A percentile compares a stretch with the other conserved stretches of the same genome.
Evolutionary conservation across 2,329 filamentous ascomycete species (phyloP).

Genomic region (Trichoderma lentiforme): DNA sequence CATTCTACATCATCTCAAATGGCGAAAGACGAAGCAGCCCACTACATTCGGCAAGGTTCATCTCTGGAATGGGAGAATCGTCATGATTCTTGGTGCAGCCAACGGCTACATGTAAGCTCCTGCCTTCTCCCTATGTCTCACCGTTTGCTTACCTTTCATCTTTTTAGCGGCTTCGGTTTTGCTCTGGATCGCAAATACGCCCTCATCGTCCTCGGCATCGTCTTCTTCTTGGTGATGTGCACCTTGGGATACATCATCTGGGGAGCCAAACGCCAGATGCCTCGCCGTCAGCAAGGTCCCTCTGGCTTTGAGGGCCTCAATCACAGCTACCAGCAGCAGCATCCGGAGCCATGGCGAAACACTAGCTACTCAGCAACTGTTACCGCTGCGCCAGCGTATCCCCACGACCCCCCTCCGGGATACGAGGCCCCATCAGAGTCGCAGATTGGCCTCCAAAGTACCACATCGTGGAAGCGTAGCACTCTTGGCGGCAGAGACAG

Average conservation of each 20-base stretch:
- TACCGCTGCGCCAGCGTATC: conserved; percentile 22
- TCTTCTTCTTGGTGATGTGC: conserved; percentile 43
- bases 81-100: conserved; percentile 51
- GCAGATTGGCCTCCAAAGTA: conserved; percentile 29
- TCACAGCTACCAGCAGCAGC: conserved; percentile 27
- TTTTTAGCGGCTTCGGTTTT: conserved; percentile 52
- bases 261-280: conserved; percentile 27
- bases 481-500: conserved; percentile 28
- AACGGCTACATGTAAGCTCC: conserved; percentile 55
- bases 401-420: conserved; percentile 32
- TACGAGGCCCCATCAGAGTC: conserved; percentile 31
- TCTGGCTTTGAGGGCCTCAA: conserved; percentile 19
- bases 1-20: conserved; percentile 53
- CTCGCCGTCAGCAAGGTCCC: conserved; percentile 20
- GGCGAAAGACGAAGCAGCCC: conserved; percentile 46
- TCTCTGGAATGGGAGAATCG: conserved; percentile 53
- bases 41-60: conserved; percentile 53
- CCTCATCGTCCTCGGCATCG: conserved; percentile 46
- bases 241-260: conserved; percentile 37
- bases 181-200: conserved; percentile 48
- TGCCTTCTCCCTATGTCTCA: background rate
- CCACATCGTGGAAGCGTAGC: conserved; percentile 28
- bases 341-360: conserved; percentile 30
- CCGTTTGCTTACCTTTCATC: background rate
- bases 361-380: conserved; percentile 19